Evolutionary conservation across 352 stramenopile species (phyloP).

Genomic region (Phytophthora sojae): DNA sequence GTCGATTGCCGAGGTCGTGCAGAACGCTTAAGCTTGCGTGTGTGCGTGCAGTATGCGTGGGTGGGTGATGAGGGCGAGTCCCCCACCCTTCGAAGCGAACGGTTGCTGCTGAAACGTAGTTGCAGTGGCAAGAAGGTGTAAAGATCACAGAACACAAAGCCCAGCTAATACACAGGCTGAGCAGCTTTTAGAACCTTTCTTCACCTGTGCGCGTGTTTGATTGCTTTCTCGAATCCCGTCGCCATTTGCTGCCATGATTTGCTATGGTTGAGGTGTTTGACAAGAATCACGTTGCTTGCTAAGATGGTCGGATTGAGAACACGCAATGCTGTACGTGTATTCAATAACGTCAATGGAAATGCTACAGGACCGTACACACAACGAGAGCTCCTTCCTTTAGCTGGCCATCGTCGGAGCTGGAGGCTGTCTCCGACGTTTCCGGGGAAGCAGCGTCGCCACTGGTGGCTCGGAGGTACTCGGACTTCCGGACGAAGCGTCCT

Average conservation of each 20-base stretch:
- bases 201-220: not conserved
- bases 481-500: slow-evolving; percentile 69
- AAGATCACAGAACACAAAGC: slow-evolving; percentile 19
- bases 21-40: slow-evolving; percentile 68
- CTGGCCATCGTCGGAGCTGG: slow-evolving; percentile 20
- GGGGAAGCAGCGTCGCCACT: slow-evolving; percentile 7
- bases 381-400: not conserved
- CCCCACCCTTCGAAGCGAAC: slow-evolving; percentile 1
- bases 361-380: not conserved
- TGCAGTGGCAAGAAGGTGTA: slow-evolving; percentile 30
- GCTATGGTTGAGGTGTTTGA: not conserved
- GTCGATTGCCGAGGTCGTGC: slow-evolving; percentile 94
- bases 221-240: not conserved
- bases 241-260: slow-evolving; percentile 3
- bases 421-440: slow-evolving; percentile 11
- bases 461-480: slow-evolving; percentile 27
- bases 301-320: slow-evolving; percentile 10
- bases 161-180: slow-evolving; percentile 27
- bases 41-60: slow-evolving; percentile 5
- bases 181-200: slow-evolving; percentile 12
- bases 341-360: not conserved
- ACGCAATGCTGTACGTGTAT: slow-evolving; percentile 16
- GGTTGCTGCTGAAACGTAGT: slow-evolving; percentile 15
- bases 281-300: slow-evolving; percentile 5
- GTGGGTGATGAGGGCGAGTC: slow-evolving; percentile 9